These are phyloP conservation scores for Jimgerdemannia flammicorona DNA, from an alignment of 192 early-diverging fungal genomes.

Conservation along the genomic window DNA sequence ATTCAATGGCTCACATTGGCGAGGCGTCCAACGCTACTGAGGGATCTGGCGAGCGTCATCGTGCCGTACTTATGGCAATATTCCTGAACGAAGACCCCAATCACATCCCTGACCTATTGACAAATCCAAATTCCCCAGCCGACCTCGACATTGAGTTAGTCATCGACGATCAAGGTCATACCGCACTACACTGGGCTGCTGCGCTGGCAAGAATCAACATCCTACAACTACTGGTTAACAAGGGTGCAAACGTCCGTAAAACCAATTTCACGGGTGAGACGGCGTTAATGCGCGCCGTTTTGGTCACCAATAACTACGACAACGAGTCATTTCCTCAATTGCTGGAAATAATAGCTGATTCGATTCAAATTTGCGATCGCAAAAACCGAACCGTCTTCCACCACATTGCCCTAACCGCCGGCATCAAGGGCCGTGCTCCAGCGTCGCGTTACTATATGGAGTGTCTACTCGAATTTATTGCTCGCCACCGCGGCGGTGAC, in stretches of 20 bases:
- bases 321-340: constrained; percentile 69
- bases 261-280: constrained; percentile 85
- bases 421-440: constrained; percentile 56
- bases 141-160: constrained; percentile 76
- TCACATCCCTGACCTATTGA: constrained; percentile 48
- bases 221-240: constrained; percentile 70
- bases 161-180: constrained; percentile 95
- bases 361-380: constrained; percentile 68
- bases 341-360: constrained; percentile 68
- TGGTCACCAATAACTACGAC: constrained; percentile 83
- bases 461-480: constrained; percentile 50
- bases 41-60: constrained; percentile 53
- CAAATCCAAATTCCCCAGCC: constrained; percentile 25
- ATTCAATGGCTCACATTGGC: too few relatives aligned
- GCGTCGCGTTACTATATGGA: constrained; percentile 90
- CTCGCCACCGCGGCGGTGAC: constrained; percentile 21
- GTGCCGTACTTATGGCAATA: constrained; percentile 78
- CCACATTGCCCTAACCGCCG: constrained; percentile 78
- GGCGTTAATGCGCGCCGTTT: constrained; percentile 82
- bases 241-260: constrained; percentile 63
- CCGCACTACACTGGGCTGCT: constrained; percentile 94
- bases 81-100: constrained; percentile 75
- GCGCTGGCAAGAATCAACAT: constrained; percentile 77
- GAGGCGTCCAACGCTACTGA: constrained; percentile 13
- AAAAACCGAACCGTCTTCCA: constrained; percentile 83